Base-by-base conservation (phyloP, 2,329 filamentous ascomycete species). In the Colletotrichum navitas region DNA sequence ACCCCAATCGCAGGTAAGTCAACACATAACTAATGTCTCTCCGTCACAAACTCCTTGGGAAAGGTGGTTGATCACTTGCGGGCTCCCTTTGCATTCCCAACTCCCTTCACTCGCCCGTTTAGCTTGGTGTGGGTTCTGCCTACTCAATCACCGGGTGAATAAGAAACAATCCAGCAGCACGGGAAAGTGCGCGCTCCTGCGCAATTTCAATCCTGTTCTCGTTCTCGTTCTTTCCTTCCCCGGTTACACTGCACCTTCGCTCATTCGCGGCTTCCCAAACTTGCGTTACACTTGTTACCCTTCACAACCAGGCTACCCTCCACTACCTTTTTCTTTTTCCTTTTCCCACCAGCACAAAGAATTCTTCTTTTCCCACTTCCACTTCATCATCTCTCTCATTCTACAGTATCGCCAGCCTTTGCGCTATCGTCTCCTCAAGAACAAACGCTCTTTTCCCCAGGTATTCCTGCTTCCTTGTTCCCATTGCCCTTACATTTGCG, bases 161-260 rank as follows among this genome's bases (percentile, higher is more conserved):
- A 26, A n/a, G 24, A 21, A 52, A 39, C 47, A 16, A 29, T 24
- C 45, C 32, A 41, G 16, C n/a, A 11, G 16, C 10, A 32, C 36
- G 3, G 34, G 34, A 41, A 34, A 29, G 24, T 39, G n/a, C 49
- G 36, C 32, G 26, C 10, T 58, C 51, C 41, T 55, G 65, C 68
- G 54, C 39, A 32, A 68, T 52, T 39, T 47, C 34, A 39, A 34
- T n/a, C 36, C 39, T 58, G n/a, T 41, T 41, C 52, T 59, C 12
- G 29, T 54, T 72, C 66, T 56, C 32, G 52, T 18, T 41, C 45
- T 59, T 54, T 72, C 66, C 56, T 45, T 56, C 62, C 52, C 58
- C 39, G n/a, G 66, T 72, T 21, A 58, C 70, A 72, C 66, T 55
- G 54, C 66, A 39, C 49, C 61, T 71, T 54, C 59, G 39, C 41